These are phyloP conservation scores for Talaromyces verruculosus DNA, from an alignment of 2,329 filamentous ascomycete genomes.

Conservation along the genomic window DNA sequence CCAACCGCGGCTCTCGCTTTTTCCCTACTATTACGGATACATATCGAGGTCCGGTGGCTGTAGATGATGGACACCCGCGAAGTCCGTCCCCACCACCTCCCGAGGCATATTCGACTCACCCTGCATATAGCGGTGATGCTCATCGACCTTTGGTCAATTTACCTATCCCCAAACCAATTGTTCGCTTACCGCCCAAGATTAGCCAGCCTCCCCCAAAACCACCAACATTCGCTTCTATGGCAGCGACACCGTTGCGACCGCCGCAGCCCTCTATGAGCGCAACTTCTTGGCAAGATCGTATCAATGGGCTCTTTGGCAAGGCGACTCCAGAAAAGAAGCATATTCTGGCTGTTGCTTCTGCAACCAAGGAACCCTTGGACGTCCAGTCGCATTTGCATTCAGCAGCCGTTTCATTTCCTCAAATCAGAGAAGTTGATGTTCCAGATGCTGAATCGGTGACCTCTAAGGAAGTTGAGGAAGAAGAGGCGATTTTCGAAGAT, in stretches of 20 bases:
- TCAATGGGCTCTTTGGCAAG: constrained; percentile 76
- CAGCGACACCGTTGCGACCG: constrained; percentile 39
- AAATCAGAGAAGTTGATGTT: constrained; percentile 37
- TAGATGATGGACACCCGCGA: constrained; percentile 36
- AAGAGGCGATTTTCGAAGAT: constrained; percentile 78
- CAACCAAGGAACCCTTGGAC: constrained; percentile 66
- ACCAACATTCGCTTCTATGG: constrained; percentile 48
- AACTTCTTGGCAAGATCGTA: constrained; percentile 73
- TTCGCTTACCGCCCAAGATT: constrained; percentile 71
- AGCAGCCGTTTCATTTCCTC: constrained; percentile 64
- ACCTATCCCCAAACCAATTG: constrained; percentile 66
- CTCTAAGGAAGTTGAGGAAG: constrained; percentile 71
- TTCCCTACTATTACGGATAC: constrained; percentile 46
- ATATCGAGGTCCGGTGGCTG: constrained; percentile 33
- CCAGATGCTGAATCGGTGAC: constrained; percentile 50
- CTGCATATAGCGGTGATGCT: constrained; percentile 54
- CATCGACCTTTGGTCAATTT: constrained; percentile 58
- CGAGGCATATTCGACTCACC: constrained; percentile 56
- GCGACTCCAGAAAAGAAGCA: constrained; percentile 50
- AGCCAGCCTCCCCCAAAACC: constrained; percentile 46
- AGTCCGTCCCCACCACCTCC: constrained; percentile 57
- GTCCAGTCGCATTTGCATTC: constrained; percentile 52
- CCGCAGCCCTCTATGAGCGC: constrained; percentile 47
- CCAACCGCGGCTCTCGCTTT: constrained; percentile 49
- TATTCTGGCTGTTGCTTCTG: constrained; percentile 62